Evolutionary conservation across 139 green algal genomes (phyloP).

Genomic region (Tetraselmis chui): DNA sequence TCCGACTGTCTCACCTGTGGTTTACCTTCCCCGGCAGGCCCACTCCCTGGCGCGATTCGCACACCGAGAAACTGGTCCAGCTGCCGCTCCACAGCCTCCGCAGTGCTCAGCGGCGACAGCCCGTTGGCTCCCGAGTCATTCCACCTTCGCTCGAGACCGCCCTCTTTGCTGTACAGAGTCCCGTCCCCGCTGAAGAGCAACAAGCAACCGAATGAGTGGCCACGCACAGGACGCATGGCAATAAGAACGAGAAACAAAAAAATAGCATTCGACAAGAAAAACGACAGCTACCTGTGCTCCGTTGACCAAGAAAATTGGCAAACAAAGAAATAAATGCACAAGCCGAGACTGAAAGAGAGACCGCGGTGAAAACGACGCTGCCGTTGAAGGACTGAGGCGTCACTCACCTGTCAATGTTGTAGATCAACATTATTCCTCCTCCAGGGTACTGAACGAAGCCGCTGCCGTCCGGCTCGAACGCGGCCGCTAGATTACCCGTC

Average conservation of each 20-base stretch:
- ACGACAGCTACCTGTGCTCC: no score
- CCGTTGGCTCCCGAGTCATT: neutral
- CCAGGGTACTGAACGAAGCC: neutral
- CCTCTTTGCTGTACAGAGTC: neutral
- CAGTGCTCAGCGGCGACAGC: neutral
- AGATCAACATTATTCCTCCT: neutral
- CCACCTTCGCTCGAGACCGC: neutral
- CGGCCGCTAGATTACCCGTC: neutral
- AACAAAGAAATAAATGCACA: no score
- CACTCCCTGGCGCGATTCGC: neutral
- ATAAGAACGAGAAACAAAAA: no score
- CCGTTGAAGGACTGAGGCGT: no score
- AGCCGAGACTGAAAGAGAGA: no score
- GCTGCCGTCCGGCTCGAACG: neutral
- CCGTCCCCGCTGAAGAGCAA: neutral
- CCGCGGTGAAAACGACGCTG: no score
- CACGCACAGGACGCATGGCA: no score
- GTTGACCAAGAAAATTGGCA: no score
- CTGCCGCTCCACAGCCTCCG: neutral
- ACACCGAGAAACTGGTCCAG: neutral
- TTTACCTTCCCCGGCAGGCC: neutral
- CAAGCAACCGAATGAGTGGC: no score
- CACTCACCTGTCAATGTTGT: neutral
- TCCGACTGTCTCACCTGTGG: neutral
- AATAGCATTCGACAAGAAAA: no score